Evolutionary conservation across 345 rosid genomes (phyloP).

Genomic region (Aurinia saxatilis): DNA sequence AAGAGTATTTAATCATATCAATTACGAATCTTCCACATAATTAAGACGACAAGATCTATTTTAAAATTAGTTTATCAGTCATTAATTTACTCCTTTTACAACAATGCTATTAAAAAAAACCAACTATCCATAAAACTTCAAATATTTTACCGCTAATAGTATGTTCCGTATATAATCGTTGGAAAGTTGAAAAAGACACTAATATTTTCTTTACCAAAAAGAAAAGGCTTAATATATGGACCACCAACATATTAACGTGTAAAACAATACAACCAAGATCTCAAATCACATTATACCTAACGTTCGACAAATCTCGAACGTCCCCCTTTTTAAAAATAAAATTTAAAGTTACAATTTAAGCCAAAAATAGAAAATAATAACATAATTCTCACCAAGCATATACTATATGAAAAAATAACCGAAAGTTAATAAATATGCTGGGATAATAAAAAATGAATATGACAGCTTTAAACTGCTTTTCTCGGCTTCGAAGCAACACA

Average conservation of each 20-base stretch:
- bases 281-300: slow-evolving; percentile 12
- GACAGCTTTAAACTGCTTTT: slow-evolving; percentile 17
- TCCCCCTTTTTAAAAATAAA: neutral
- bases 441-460: slow-evolving; percentile 17
- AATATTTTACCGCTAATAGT: neutral
- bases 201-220: slow-evolving; percentile 23
- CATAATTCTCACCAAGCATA: slow-evolving; percentile 26
- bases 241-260: slow-evolving; percentile 21
- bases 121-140: neutral
- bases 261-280: slow-evolving; percentile 16
- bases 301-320: slow-evolving; percentile 11
- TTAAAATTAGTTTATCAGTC: neutral
- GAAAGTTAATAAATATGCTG: slow-evolving; percentile 21
- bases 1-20: neutral
- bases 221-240: neutral
- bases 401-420: neutral
- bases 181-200: neutral
- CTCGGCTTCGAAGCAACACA: slow-evolving; percentile 22
- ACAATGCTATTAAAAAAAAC: neutral
- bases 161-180: neutral
- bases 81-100: neutral
- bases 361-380: neutral
- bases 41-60: slow-evolving; percentile 3
- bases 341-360: neutral
- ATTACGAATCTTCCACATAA: neutral